Conservation (phyloP, 768 basidiomycete genomes). For the Suillus bovinus region DNA sequence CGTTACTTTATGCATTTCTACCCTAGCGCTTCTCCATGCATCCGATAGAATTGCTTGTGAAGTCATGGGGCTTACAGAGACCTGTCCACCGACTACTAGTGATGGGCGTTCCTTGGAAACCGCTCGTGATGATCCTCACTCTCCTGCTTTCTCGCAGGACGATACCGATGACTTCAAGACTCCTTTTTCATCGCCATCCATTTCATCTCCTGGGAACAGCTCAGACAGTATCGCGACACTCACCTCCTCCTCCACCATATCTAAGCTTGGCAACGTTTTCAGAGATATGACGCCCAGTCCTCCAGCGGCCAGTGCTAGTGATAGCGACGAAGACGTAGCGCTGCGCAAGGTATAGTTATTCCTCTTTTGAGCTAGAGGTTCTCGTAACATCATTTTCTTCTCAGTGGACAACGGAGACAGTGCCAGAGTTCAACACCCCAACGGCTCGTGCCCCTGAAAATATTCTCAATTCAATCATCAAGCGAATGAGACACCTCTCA, state of each 20-base stretch:
- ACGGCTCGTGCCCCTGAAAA: background rate
- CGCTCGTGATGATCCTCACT: background rate
- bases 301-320: background rate
- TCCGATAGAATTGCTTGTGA: background rate
- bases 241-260: background rate
- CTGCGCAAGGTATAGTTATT: background rate
- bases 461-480: conserved; percentile 2
- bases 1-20: background rate
- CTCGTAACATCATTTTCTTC: background rate
- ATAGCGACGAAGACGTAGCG: background rate
- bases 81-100: background rate
- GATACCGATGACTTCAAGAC: background rate
- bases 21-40: background rate
- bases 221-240: background rate
- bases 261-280: background rate
- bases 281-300: background rate
- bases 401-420: background rate
- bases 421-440: background rate
- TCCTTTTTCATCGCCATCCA: background rate
- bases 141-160: background rate
- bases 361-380: background rate
- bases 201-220: background rate
- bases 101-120: background rate
- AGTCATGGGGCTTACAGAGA: background rate
- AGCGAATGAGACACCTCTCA: conserved; percentile 3